Base-by-base conservation (phyloP, 2,329 filamentous ascomycete species). In the Falciphora oryzae region DNA sequence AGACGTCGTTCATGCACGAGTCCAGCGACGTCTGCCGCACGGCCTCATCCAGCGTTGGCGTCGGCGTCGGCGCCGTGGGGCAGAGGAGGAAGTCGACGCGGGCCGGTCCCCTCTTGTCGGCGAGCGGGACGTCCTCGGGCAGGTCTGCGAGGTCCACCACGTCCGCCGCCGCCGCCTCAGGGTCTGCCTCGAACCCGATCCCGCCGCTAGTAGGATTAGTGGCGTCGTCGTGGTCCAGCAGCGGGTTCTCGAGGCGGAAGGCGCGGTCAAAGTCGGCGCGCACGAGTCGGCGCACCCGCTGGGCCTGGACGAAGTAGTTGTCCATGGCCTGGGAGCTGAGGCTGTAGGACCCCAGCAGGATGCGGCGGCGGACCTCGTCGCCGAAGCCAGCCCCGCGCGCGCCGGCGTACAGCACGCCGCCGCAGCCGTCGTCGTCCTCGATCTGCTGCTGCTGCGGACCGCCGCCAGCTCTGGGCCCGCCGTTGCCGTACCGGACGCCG, bases 221-320 rank as follows among this genome's bases (percentile, higher is more conserved):
- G 16, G 4, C 16, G 7, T n/a, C 44, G 22, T 22, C 44, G 28
- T 57, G n/a, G 29, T 63, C 61, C 61, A 81, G 79, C 4, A 98
- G 81, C 3, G 89, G 90, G 72, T 97, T 93, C 4, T 78, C 77
- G 58, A 86, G 76, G 22, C 78, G 76, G 73, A 99, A 97, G 0
- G 91, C 88, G 2, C 83, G 78, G 75, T 98, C 87, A 74, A 99
- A 99, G 72, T 99, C 95, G 44, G 81, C 80, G 73, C 95, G 89
- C 2, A 99, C 91, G 25, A 96, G 80, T 64, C 92, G 84, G 1
- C 95, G 89, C 56, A 97, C 86, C 68, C 89, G 89, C 77, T 99
- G 95, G 59, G 95, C 95, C 74, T 97, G 90, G 67, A 97, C 85
- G 72, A 99, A 99, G 76, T 98, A 97, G 74, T 98, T 99, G 75